Percentiles rank a stretch among this genome's conserved stretches.
phyloP scores from a whole-genome alignment of 257 asterid species.

The Jacaranda mimosifolia region DNA sequence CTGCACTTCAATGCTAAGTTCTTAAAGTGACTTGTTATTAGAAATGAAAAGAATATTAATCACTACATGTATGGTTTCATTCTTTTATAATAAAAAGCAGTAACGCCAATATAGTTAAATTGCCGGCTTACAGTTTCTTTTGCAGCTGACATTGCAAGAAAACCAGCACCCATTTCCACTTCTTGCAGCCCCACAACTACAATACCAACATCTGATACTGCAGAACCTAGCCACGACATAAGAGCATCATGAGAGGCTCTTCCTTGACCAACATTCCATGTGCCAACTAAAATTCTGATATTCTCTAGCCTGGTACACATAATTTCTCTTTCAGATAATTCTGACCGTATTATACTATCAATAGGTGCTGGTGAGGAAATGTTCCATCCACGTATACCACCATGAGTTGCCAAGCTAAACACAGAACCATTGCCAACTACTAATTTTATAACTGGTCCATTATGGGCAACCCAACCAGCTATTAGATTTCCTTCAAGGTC shows the following conservation, averaged over 20 bases:
- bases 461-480: slow-evolving; percentile 85
- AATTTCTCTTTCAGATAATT: slow-evolving; percentile 58
- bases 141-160: slow-evolving; percentile 99
- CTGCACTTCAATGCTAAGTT: neutral
- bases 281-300: slow-evolving; percentile 72
- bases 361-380: slow-evolving; percentile 88
- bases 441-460: slow-evolving; percentile 75
- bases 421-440: slow-evolving; percentile 69
- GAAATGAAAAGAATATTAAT: neutral
- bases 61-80: neutral
- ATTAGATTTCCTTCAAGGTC: slow-evolving; percentile 83
- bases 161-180: slow-evolving; percentile 99
- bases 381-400: slow-evolving; percentile 97
- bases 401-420: slow-evolving; percentile 92
- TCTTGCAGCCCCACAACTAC: slow-evolving; percentile 97
- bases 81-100: neutral
- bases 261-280: slow-evolving; percentile 99
- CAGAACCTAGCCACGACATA: slow-evolving; percentile 85
- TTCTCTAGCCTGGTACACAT: slow-evolving; percentile 65
- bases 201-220: slow-evolving; percentile 71
- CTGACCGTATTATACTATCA: slow-evolving; percentile 65
- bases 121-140: slow-evolving; percentile 87
- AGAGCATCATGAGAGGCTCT: slow-evolving; percentile 91
- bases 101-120: neutral
- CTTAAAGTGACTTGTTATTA: neutral